Evolutionary conservation across 2,329 filamentous ascomycete species (phyloP).

Genomic region (Cladophialophora yegresii): DNA sequence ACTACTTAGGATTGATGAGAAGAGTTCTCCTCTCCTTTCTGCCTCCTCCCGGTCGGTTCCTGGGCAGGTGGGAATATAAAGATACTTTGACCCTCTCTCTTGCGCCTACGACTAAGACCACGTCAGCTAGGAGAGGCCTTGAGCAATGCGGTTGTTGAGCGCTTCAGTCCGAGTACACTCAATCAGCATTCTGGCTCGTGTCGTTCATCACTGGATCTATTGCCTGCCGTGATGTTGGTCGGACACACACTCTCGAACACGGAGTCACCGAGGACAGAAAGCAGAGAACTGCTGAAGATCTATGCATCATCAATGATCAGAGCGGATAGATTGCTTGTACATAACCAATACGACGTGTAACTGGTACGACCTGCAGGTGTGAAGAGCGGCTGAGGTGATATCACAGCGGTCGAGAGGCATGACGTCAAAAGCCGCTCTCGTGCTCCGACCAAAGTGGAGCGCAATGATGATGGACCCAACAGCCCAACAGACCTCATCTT

Average conservation of each 20-base stretch:
- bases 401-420: no score
- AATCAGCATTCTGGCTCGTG: not conserved
- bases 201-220: not conserved
- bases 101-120: not conserved
- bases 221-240: not conserved
- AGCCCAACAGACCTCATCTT: not conserved
- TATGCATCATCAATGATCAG: no score
- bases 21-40: no score
- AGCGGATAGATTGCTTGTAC: no score
- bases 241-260: not conserved
- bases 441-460: not conserved
- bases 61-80: not conserved
- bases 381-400: no score
- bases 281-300: no score
- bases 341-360: no score
- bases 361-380: no score
- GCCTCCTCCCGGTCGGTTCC: no score
- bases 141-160: not conserved
- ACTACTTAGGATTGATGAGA: no score
- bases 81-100: not conserved
- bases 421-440: slow-evolving; percentile 2
- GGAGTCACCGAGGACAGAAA: not conserved
- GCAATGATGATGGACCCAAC: not conserved
- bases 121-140: not conserved
- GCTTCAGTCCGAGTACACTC: not conserved